Percentiles rank a stretch among this genome's conserved stretches.
Evolutionary conservation across 805 yeast genomes (phyloP).

Genomic region (Nakazawaea populi): DNA sequence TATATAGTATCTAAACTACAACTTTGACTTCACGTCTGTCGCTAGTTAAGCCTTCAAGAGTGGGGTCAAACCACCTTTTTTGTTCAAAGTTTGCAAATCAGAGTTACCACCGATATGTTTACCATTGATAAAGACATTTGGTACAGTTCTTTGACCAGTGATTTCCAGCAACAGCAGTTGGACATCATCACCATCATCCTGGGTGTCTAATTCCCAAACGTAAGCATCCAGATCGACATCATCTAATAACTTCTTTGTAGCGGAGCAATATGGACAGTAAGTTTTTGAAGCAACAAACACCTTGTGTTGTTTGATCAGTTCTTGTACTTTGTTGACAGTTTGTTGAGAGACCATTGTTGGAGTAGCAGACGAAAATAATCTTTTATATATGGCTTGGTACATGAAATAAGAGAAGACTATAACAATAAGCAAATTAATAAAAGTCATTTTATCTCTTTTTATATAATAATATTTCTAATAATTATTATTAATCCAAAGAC

Average conservation of each 20-base stretch:
- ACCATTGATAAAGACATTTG: constrained; percentile 85
- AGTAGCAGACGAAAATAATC: constrained; percentile 22
- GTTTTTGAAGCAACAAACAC: constrained; percentile 80
- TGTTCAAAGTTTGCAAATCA: constrained; percentile 69
- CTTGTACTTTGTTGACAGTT: constrained; percentile 51
- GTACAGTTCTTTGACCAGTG: constrained; percentile 91
- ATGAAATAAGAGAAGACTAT: constrained; percentile 9
- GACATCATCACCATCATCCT: constrained; percentile 67
- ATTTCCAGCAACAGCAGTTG: constrained; percentile 73
- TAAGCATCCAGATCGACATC: constrained; percentile 40
- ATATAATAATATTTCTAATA: not conserved
- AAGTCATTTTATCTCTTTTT: constrained; percentile 3
- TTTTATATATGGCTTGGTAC: constrained; percentile 20
- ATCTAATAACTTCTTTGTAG: constrained; percentile 38
- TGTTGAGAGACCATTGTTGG: constrained; percentile 53
- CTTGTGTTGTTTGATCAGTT: constrained; percentile 56
- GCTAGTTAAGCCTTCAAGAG: not conserved
- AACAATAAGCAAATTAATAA: not conserved
- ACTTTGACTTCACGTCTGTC: not conserved
- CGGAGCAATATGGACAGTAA: constrained; percentile 62
- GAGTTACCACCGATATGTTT: constrained; percentile 95
- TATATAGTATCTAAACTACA: no score
- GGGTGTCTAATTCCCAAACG: constrained; percentile 45
- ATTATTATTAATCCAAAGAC: no score
- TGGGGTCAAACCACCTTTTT: constrained; percentile 45